Conservation (phyloP, 208 protist species). For the Sergeia podlipaevii region DNA sequence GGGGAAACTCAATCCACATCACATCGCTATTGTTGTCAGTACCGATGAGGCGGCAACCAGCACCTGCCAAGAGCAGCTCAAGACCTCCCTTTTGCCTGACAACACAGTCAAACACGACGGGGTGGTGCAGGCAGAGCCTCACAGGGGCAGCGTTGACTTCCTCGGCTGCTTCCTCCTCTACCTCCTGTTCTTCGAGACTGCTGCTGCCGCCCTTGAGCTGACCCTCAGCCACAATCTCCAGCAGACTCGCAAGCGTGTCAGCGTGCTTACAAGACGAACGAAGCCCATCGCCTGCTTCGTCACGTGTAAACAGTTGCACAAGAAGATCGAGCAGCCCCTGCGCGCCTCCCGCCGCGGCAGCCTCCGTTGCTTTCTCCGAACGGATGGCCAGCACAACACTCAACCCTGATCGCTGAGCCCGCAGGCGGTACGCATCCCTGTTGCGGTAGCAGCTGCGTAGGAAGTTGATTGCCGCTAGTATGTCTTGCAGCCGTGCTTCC, state of each 20-base stretch:
- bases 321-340: slow-evolving; percentile 30
- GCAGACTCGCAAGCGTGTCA: slow-evolving; percentile 9
- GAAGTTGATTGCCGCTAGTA: slow-evolving; percentile 13
- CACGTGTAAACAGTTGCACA: slow-evolving; percentile 35
- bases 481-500: slow-evolving; percentile 15
- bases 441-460: too few relatives aligned
- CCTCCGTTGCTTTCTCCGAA: slow-evolving; percentile 33
- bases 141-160: slow-evolving; percentile 29
- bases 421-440: background rate
- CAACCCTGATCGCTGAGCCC: background rate
- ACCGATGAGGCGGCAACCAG: slow-evolving; percentile 2
- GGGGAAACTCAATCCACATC: too few relatives aligned
- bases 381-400: slow-evolving; percentile 42
- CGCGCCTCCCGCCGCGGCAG: slow-evolving; percentile 13
- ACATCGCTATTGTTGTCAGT: too few relatives aligned
- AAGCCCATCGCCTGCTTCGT: slow-evolving; percentile 68
- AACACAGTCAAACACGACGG: slow-evolving; percentile 27
- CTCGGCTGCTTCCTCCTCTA: slow-evolving; percentile 4
- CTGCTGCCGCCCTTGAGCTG: background rate
- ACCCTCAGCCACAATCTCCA: background rate
- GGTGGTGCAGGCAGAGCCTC: too few relatives aligned
- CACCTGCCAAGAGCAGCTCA: slow-evolving; percentile 49
- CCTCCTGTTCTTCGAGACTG: background rate
- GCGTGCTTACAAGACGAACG: slow-evolving; percentile 18
- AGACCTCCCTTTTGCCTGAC: slow-evolving; percentile 58